Evolutionary conservation across 192 early-diverging fungal species (phyloP).

Genomic region (Gonapodya prolifera): DNA sequence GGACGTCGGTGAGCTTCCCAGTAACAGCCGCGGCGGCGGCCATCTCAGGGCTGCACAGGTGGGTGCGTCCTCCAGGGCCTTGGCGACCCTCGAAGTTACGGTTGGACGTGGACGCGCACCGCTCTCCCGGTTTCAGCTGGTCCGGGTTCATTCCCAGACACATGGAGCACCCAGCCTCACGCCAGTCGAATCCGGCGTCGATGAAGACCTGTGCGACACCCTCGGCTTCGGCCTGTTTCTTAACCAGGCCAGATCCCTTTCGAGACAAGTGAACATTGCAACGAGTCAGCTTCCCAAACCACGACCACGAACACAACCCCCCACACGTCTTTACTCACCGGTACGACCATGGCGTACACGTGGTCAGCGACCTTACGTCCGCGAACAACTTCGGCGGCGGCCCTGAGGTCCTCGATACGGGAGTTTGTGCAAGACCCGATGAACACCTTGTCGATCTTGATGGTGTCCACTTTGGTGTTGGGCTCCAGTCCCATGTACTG

Average conservation of each 20-base stretch:
- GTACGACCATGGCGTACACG: conserved; percentile 57
- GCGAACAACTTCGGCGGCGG: conserved; percentile 41
- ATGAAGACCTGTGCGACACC: conserved; percentile 53
- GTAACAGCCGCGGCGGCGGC: conserved; percentile 55
- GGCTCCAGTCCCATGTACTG: conserved; percentile 52
- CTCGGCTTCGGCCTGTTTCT: conserved; percentile 55
- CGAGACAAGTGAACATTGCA: too few relatives aligned
- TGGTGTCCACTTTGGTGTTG: conserved; percentile 36
- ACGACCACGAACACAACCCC: not conserved
- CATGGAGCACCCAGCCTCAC: conserved; percentile 58
- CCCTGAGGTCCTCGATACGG: conserved; percentile 58
- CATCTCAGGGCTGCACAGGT: conserved; percentile 52
- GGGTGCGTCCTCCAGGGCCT: conserved; percentile 51
- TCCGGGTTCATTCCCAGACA: conserved; percentile 66
- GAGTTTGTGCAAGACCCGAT: conserved; percentile 64
- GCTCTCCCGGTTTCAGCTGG: conserved; percentile 49
- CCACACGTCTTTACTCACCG: conserved; percentile 7
- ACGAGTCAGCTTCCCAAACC: too few relatives aligned
- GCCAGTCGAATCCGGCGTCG: conserved; percentile 60
- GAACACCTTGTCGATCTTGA: conserved; percentile 58
- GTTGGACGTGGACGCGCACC: conserved; percentile 61
- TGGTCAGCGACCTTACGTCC: conserved; percentile 43
- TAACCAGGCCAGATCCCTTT: conserved; percentile 51
- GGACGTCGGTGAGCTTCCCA: conserved; percentile 46
- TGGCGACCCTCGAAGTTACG: conserved; percentile 63